Evolutionary conservation across 495 filamentous ascomycete species (phyloP).

Genomic region (Podospora tetraspora): DNA sequence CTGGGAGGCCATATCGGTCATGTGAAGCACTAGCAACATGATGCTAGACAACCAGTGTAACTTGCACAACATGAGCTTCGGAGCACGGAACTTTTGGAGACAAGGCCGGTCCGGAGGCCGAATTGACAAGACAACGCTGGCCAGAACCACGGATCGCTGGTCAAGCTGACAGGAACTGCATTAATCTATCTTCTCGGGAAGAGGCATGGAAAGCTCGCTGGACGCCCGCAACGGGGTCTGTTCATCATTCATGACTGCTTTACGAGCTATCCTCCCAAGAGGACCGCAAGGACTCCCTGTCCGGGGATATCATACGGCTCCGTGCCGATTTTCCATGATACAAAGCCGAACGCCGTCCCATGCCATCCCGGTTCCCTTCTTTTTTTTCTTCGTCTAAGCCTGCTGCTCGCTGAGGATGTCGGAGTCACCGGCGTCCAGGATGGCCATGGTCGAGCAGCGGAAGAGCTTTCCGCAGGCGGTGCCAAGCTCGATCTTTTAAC

Average conservation of each 20-base stretch:
- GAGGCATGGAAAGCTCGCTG: neutral
- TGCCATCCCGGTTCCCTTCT: constrained; percentile 16
- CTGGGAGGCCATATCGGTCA: neutral
- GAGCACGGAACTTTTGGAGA: neutral
- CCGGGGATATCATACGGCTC: constrained; percentile 25
- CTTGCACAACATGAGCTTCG: neutral
- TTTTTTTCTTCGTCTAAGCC: constrained; percentile 41
- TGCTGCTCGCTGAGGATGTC: constrained; percentile 79
- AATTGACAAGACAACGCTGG: neutral
- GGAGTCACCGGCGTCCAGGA: constrained; percentile 95
- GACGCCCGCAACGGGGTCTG: constrained; percentile 5
- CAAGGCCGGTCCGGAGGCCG: neutral
- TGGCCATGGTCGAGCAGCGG: constrained; percentile 87
- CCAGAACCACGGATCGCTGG: neutral
- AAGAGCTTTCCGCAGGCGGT: constrained; percentile 57
- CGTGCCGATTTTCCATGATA: constrained; percentile 20
- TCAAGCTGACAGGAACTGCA: neutral
- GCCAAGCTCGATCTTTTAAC: constrained; percentile 77
- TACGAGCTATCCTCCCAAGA: constrained; percentile 19
- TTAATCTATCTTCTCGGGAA: constrained; percentile 5
- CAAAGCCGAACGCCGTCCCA: constrained; percentile 41
- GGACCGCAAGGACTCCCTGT: constrained; percentile 15
- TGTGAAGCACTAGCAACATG: neutral
- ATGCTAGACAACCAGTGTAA: neutral
- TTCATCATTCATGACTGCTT: constrained; percentile 28